phyloP scores from a whole-genome alignment of 2,329 filamentous ascomycete species.

The Sclerotinia trifoliorum region DNA sequence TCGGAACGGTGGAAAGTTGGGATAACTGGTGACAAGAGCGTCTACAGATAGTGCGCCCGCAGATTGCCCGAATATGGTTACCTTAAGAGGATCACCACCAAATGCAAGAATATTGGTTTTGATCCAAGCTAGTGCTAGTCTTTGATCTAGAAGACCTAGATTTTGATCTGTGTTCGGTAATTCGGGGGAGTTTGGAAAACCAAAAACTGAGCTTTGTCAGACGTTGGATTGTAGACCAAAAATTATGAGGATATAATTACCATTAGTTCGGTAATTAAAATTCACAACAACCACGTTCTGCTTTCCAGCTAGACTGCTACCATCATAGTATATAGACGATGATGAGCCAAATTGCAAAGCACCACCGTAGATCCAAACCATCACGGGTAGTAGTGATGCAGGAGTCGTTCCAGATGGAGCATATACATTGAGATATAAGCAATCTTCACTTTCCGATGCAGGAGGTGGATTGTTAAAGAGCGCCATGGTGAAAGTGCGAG shows the following conservation, averaged over 20 bases:
- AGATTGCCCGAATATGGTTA: slow-evolving; percentile 48
- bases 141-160: slow-evolving; percentile 70
- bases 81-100: slow-evolving; percentile 56
- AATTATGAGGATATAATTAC: not conserved
- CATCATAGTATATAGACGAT: slow-evolving; percentile 25
- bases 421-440: slow-evolving; percentile 59
- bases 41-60: slow-evolving; percentile 72
- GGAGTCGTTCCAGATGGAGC: slow-evolving; percentile 45
- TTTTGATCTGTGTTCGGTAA: slow-evolving; percentile 45
- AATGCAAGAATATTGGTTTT: slow-evolving; percentile 74
- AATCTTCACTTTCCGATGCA: slow-evolving; percentile 53
- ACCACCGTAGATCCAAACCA: slow-evolving; percentile 71
- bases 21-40: slow-evolving; percentile 72
- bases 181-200: slow-evolving; percentile 20
- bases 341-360: slow-evolving; percentile 24
- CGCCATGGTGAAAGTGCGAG: not conserved
- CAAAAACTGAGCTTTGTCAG: slow-evolving; percentile 12
- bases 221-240: not conserved
- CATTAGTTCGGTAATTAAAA: slow-evolving; percentile 26
- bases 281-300: slow-evolving; percentile 29
- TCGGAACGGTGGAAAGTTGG: slow-evolving; percentile 71
- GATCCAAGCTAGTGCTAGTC: slow-evolving; percentile 71
- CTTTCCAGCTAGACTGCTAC: slow-evolving; percentile 24
- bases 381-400: slow-evolving; percentile 48
- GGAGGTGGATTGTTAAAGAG: slow-evolving; percentile 18